Base-by-base conservation (phyloP, 75 land plant genomes). In the Cupressus sempervirens region DNA sequence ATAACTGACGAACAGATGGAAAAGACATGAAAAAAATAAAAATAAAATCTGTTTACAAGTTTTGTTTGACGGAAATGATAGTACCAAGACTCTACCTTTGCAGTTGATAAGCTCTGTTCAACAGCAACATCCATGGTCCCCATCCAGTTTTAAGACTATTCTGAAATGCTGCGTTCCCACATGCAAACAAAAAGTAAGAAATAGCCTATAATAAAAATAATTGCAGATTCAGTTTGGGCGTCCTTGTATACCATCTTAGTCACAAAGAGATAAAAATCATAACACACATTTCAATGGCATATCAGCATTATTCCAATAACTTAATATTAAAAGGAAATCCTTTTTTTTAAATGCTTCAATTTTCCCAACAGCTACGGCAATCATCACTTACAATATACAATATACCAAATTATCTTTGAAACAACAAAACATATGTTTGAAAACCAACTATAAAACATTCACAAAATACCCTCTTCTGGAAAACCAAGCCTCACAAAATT, bases 81-180 rank as follows among this genome's bases (percentile, higher is more conserved):
- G 23, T 45, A 43, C 32, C 81, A 45, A 41, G n/a, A 41, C 81
- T n/a, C 81, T 36, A 79, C 81, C 81, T 79, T 79, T 43, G 81
- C 81, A 79, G 45, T 50, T 41, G 81, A 79, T 23, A 79, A 45
- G 81, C 81, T 79, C 30, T 43, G 81, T 79, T 79, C 81, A 20
- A 43, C 45, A 76, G 80, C 81, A 43, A 23, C 81, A 43, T 79
- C 81, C 81, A 79, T 79, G 4, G 30, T 79, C 46, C 81, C 81
- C 81, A 79, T 79, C 50, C 81, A 79, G 50, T 35, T 79, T 23
- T 70, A 26, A 79, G n/a, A 41, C 48, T 79, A 43, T 79, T 26
- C 48, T 38, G 50, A 16, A 43, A 79, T 43, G 81, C 81, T 79
- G 50, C 48, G 43, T n/a, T 77, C 20, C 29, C 80, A 79, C 81